phyloP scores from a whole-genome alignment of 129 eudicot genomes.

The Logfia minima region DNA sequence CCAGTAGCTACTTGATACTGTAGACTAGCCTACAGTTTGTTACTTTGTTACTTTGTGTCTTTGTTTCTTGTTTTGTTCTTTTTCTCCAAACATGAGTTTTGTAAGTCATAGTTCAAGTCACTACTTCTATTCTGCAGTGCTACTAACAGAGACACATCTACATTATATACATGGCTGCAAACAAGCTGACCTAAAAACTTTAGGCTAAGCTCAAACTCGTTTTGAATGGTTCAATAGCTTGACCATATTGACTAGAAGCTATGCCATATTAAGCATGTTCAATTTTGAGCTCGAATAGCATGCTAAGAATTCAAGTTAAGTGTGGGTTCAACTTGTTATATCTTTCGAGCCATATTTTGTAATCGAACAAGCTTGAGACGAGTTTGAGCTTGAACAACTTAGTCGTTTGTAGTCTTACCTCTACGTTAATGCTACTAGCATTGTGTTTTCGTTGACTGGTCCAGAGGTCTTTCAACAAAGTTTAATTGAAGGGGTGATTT shows the following conservation, averaged over 20 bases:
- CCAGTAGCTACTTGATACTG: not conserved
- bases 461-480: not conserved
- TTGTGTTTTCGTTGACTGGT: not conserved
- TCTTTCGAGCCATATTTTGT: not conserved
- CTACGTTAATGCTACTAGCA: no score
- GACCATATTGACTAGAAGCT: not conserved
- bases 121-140: not conserved
- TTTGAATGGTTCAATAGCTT: not conserved
- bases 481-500: no score
- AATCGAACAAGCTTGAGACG: not conserved
- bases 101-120: not conserved
- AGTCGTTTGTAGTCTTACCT: no score
- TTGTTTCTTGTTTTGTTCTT: not conserved
- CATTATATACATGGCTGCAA: not conserved
- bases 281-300: not conserved
- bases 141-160: not conserved
- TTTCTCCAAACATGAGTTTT: not conserved
- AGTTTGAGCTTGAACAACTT: not conserved
- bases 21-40: not conserved
- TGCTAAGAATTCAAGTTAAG: no score
- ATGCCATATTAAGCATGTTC: not conserved
- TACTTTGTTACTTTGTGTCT: not conserved
- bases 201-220: not conserved
- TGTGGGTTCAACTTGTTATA: no score
- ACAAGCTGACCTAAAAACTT: not conserved